Conservation (phyloP, 768 basidiomycete genomes). For the Mycena galericulata region DNA sequence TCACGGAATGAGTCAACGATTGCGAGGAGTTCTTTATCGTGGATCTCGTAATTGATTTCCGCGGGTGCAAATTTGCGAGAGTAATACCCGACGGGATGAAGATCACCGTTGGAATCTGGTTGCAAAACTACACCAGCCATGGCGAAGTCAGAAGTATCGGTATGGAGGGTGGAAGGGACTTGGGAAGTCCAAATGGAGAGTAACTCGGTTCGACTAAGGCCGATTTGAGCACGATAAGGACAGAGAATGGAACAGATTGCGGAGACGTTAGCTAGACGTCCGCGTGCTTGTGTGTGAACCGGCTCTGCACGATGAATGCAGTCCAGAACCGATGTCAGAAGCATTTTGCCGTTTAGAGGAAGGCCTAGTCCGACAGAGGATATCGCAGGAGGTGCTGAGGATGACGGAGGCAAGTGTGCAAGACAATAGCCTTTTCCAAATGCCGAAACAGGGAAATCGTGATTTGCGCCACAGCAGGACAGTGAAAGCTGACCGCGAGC, state of each 20-base stretch:
- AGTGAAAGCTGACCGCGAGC: conserved; percentile 36
- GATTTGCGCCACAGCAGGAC: conserved; percentile 9
- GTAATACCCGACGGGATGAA: conserved; percentile 36
- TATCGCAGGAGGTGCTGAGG: conserved; percentile 26
- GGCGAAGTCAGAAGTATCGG: conserved; percentile 21
- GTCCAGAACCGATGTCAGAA: conserved; percentile 6
- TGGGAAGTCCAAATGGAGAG: conserved; percentile 27
- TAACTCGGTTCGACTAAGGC: conserved; percentile 31
- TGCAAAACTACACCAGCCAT: no score
- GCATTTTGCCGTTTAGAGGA: not conserved
- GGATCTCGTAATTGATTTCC: conserved; percentile 1
- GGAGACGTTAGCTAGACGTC: conserved; percentile 14
- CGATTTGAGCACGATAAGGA: conserved; percentile 2
- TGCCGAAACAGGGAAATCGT: not conserved
- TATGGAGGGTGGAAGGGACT: not conserved
- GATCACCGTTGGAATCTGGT: no score
- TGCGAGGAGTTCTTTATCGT: conserved; percentile 23
- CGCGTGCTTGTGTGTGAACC: not conserved
- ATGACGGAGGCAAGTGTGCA: conserved; percentile 22
- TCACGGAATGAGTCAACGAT: not conserved
- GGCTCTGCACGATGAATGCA: conserved; percentile 23
- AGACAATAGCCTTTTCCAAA: conserved; percentile 43
- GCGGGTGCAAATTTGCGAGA: conserved; percentile 35
- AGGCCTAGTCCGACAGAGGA: conserved; percentile 17
- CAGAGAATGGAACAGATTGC: conserved; percentile 14